Base-by-base conservation (phyloP, 805 yeast species). In the Teunomyces gatunensis region DNA sequence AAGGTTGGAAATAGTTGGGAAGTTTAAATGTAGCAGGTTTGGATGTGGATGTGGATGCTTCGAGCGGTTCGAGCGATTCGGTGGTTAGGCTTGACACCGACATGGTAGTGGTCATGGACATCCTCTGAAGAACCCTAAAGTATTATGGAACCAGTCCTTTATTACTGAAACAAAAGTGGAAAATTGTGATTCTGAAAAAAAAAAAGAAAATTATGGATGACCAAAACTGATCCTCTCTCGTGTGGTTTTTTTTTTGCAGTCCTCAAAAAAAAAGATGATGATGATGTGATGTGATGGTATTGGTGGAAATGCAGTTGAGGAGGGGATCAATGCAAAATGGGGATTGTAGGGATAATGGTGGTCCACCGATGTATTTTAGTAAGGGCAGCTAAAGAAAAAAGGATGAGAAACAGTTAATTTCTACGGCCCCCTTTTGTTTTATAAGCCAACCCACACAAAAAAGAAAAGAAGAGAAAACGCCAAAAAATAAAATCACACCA, bases 61-160 rank as follows among this genome's bases (percentile, higher is more conserved):
- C 44, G 25, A 32, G 36, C 13, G 56, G 34, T 20, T 42, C 54
- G 18, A 54, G 25, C 2, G 56, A 52, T 37, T 55, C 57, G 25
- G 50, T 37, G 11, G 20, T 37, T 25, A 37, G 11, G n/a, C 28
- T 37, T 37, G 23, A 13, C 17, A 37, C 40, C 15, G 40, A 37
- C 40, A 37, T 37, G 40, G 11, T 33, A 13, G 36, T 34, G 6
- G 36, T 34, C n/a, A 15, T 18, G 37, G 21, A 7, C 21, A 13
- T n/a, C 18, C 39, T 36, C 11, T n/a, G 18, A 29, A 21, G 29
- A 37, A 37, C 29, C 23, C 20, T 6, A 18, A n/a, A 23, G n/a
- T 3, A 3, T 25, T 32, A 32, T 12, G 11, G 29, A 37, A 21
- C 20, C 29, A 21, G 29, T 37, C 40, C 29, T 23, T 20, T 6